Percentiles rank a stretch among this genome's conserved stretches.
Conservation (phyloP, 108 stramenopile species). For the Cyclotella cryptica region DNA sequence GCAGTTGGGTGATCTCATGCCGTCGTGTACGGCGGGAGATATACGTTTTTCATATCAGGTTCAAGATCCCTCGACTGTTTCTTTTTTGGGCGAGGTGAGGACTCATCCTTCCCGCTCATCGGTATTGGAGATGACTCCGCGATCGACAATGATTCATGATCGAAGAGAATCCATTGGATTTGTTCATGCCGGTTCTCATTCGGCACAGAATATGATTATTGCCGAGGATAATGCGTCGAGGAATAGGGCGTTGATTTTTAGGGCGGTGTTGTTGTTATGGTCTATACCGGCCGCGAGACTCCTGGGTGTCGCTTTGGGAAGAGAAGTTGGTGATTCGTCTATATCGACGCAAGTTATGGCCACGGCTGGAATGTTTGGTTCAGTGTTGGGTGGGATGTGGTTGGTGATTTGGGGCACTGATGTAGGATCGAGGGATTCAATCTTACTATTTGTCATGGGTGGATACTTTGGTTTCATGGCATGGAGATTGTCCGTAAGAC, state of each 20-base stretch:
- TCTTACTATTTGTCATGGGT: slow-evolving; percentile 9
- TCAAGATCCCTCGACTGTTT: slow-evolving; percentile 34
- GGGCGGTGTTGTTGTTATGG: slow-evolving; percentile 24
- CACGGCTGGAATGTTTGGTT: slow-evolving; percentile 8
- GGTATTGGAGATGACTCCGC: slow-evolving; percentile 18
- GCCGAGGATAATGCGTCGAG: slow-evolving; percentile 41
- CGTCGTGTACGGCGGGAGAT: slow-evolving; percentile 42
- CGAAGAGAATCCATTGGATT: slow-evolving; percentile 26
- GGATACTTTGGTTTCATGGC: slow-evolving; percentile 10
- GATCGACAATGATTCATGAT: neutral
- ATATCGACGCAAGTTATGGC: slow-evolving; percentile 9
- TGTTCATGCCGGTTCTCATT: slow-evolving; percentile 36
- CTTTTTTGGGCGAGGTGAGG: slow-evolving; percentile 32
- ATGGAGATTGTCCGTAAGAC: slow-evolving; percentile 11
- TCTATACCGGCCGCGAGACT: slow-evolving; percentile 25
- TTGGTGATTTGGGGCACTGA: slow-evolving; percentile 10
- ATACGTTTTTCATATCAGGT: slow-evolving; percentile 39
- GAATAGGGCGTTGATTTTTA: slow-evolving; percentile 15
- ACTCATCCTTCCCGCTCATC: neutral
- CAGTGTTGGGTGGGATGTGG: slow-evolving; percentile 32
- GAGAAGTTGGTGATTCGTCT: slow-evolving; percentile 36
- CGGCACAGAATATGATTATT: slow-evolving; percentile 39
- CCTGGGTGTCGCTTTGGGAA: slow-evolving; percentile 37
- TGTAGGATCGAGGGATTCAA: slow-evolving; percentile 6
- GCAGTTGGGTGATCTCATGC: slow-evolving; percentile 47